phyloP scores from a whole-genome alignment of 257 asterid species.

The Solanum boliviense region DNA sequence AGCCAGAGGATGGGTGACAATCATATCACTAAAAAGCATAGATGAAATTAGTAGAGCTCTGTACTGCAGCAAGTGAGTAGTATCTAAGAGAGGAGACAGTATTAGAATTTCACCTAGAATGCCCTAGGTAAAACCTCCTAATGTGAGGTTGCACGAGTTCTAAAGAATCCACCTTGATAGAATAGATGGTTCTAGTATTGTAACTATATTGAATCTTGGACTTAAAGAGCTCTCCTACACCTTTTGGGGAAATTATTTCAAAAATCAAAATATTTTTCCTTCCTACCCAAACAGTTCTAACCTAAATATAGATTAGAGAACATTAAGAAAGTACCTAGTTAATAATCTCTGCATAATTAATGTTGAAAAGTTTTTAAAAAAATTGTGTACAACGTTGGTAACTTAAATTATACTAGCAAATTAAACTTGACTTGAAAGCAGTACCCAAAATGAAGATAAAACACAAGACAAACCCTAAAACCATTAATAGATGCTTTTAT shows the following conservation, averaged over 20 bases:
- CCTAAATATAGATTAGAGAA: not conserved
- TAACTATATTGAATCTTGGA: not conserved
- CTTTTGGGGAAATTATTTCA: not conserved
- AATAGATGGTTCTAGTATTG: not conserved
- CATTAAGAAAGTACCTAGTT: not conserved
- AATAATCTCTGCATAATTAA: not conserved
- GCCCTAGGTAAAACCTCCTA: not conserved
- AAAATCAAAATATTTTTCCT: not conserved
- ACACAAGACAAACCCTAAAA: not conserved
- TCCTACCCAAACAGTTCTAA: not conserved
- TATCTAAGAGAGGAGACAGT: not conserved
- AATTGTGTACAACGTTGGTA: not conserved
- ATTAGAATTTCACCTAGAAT: not conserved
- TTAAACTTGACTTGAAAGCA: not conserved
- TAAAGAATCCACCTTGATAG: not conserved
- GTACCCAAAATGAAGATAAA: not conserved
- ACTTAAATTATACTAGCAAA: not conserved
- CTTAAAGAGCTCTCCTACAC: not conserved
- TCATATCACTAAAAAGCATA: not conserved
- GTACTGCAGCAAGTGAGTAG: not conserved
- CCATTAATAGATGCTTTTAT: not conserved
- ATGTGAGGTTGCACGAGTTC: not conserved
- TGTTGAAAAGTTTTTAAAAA: not conserved
- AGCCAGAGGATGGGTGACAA: not conserved
- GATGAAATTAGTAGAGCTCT: not conserved